These are phyloP conservation scores for Podaxis sp. DNA, from an alignment of 768 basidiomycete species.

Conservation along the genomic window DNA sequence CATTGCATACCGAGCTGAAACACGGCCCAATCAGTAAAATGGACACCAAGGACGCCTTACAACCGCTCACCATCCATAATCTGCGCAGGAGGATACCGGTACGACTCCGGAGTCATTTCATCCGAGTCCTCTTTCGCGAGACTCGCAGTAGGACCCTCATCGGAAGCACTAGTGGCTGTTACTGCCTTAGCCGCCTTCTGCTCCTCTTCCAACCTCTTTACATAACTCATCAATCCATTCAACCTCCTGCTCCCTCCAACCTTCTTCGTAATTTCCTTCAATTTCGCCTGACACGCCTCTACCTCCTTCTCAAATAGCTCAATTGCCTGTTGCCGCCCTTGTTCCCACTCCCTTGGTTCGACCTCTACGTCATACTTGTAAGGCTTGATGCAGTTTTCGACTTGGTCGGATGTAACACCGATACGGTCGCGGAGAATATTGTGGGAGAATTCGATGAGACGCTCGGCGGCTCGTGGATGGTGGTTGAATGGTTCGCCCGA, in stretches of 20 bases:
- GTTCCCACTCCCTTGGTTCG: slow-evolving; percentile 89
- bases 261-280: slow-evolving; percentile 83
- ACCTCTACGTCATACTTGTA: slow-evolving; percentile 99
- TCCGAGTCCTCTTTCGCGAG: slow-evolving; percentile 34
- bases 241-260: slow-evolving; percentile 87
- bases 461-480: slow-evolving; percentile 87
- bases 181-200: slow-evolving; percentile 58
- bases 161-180: neutral
- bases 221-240: slow-evolving; percentile 74
- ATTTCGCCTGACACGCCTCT: slow-evolving; percentile 78
- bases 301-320: slow-evolving; percentile 85
- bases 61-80: slow-evolving; percentile 81
- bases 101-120: slow-evolving; percentile 63
- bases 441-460: slow-evolving; percentile 91
- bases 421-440: slow-evolving; percentile 91
- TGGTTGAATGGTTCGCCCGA: slow-evolving; percentile 86
- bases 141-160: slow-evolving; percentile 23
- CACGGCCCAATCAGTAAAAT: slow-evolving; percentile 16
- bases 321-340: slow-evolving; percentile 72
- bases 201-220: slow-evolving; percentile 77
- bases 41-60: neutral
- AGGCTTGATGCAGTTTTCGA: slow-evolving; percentile 99
- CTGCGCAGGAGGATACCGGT: slow-evolving; percentile 89
- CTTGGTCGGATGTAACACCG: slow-evolving; percentile 94
- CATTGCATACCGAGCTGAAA: slow-evolving; percentile 86